phyloP scores from a whole-genome alignment of 257 asterid genomes.

The Solanum microdontum region DNA sequence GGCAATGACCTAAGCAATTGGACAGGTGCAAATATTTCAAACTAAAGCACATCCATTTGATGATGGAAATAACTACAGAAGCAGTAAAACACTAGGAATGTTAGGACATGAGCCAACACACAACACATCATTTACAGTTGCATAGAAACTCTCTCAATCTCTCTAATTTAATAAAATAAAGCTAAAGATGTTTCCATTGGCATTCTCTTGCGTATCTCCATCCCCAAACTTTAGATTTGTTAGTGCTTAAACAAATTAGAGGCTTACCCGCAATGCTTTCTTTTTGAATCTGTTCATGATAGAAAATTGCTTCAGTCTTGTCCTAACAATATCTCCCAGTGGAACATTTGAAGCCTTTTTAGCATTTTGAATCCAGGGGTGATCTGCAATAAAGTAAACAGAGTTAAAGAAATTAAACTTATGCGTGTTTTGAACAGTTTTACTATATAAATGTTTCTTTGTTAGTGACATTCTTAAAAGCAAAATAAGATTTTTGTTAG shows the following conservation, averaged over 20 bases:
- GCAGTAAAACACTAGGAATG: background rate
- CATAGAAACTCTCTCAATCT: background rate
- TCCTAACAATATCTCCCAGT: conserved; percentile 78
- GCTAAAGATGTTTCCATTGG: background rate
- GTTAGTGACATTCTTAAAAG: background rate
- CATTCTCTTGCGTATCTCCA: background rate
- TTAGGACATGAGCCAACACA: background rate
- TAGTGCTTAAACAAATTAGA: background rate
- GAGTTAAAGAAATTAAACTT: background rate
- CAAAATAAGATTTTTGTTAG: background rate
- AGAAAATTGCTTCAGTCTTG: conserved; percentile 83
- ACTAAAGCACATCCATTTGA: background rate
- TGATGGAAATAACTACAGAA: background rate
- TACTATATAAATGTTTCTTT: background rate
- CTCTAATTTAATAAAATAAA: background rate
- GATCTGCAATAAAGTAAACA: conserved; percentile 40
- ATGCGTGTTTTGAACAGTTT: background rate
- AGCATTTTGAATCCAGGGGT: conserved; percentile 82
- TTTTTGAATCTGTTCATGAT: conserved; percentile 82
- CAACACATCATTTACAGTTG: background rate
- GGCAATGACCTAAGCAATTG: conserved; percentile 60
- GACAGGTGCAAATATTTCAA: background rate
- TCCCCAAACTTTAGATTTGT: background rate
- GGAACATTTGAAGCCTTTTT: conserved; percentile 87
- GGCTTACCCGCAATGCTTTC: conserved; percentile 82